Conservation (phyloP, 495 filamentous ascomycete species). For the Talaromyces adpressus region DNA sequence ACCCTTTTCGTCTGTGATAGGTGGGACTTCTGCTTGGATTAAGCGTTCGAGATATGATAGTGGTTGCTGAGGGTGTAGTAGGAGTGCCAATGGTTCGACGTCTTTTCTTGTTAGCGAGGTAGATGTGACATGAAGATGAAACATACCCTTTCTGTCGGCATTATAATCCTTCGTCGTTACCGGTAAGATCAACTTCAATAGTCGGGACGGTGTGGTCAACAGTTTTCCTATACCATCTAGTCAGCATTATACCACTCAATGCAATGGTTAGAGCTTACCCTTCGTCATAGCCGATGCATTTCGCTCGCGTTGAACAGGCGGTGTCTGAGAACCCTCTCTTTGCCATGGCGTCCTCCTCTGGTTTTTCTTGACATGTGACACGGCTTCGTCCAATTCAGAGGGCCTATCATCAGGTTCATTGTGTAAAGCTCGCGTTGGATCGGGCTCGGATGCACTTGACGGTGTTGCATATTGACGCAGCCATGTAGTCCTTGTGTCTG, state of each 20-base stretch:
- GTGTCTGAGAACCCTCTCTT: conserved; percentile 54
- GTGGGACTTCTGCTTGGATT: conserved; percentile 81
- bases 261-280: conserved; percentile 38
- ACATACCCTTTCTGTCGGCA: conserved; percentile 39
- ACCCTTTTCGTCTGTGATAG: conserved; percentile 49
- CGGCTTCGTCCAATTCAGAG: neutral
- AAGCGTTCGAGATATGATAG: conserved; percentile 87
- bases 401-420: neutral
- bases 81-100: conserved; percentile 76
- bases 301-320: conserved; percentile 41
- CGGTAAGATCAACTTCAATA: conserved; percentile 84
- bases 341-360: conserved; percentile 60
- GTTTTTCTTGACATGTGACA: conserved; percentile 37
- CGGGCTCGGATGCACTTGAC: neutral
- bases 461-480: neutral
- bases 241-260: conserved; percentile 1
- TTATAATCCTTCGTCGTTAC: conserved; percentile 56
- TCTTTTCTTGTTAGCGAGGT: conserved; percentile 43
- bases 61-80: conserved; percentile 89
- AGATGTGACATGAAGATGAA: conserved; percentile 21
- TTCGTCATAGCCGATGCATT: conserved; percentile 53
- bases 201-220: conserved; percentile 79
- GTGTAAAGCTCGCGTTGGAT: neutral
- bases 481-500: neutral
- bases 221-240: conserved; percentile 60